phyloP scores from a whole-genome alignment of 495 filamentous ascomycete species.

The Monascus purpureus region DNA sequence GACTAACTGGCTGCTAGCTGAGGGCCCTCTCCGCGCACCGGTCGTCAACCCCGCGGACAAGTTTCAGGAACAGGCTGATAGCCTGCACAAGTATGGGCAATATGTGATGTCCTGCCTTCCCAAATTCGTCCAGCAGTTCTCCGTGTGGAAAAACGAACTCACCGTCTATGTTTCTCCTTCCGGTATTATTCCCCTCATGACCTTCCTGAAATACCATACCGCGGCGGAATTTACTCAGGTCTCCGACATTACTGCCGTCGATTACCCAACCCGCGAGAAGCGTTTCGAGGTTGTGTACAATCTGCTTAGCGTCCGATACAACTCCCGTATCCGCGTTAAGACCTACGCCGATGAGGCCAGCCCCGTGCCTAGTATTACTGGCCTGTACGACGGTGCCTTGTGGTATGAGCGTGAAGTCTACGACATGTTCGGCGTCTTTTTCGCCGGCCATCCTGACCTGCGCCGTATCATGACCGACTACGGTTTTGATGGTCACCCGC shows the following conservation, averaged over 20 bases:
- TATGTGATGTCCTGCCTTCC: slow-evolving; percentile 94
- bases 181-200: slow-evolving; percentile 79
- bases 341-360: slow-evolving; percentile 95
- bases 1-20: slow-evolving; percentile 24
- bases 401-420: slow-evolving; percentile 99
- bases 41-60: slow-evolving; percentile 89
- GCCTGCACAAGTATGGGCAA: slow-evolving; percentile 83
- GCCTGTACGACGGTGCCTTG: slow-evolving; percentile 85
- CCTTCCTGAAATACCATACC: slow-evolving; percentile 95
- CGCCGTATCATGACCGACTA: slow-evolving; percentile 99
- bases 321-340: slow-evolving; percentile 93
- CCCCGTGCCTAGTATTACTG: slow-evolving; percentile 80
- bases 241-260: slow-evolving; percentile 82
- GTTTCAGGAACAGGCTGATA: slow-evolving; percentile 67
- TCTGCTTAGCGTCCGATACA: slow-evolving; percentile 85
- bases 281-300: slow-evolving; percentile 99
- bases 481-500: slow-evolving; percentile 94
- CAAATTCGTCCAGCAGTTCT: slow-evolving; percentile 98
- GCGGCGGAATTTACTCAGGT: slow-evolving; percentile 92
- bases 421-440: slow-evolving; percentile 96
- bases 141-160: slow-evolving; percentile 98
- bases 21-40: slow-evolving; percentile 56
- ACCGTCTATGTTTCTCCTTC: slow-evolving; percentile 81
- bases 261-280: slow-evolving; percentile 86
- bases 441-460: slow-evolving; percentile 87